A percentile compares a stretch with the other conserved stretches of the same genome.
Conservation (phyloP, 176 grass and related monocot species). For the Rhynchospora tenuis region DNA sequence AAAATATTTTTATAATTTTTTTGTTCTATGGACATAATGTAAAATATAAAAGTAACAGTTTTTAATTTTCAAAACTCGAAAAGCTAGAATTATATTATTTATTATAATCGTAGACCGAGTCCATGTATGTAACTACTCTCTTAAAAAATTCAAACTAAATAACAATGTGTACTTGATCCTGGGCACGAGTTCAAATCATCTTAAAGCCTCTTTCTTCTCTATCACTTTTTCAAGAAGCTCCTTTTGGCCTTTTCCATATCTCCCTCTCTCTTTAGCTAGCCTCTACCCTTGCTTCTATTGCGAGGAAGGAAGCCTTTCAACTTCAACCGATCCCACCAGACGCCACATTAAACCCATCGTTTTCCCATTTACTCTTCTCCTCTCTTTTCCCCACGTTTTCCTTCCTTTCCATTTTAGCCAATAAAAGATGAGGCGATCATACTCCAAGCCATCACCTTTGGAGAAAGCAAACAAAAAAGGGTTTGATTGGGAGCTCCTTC, state of each 20-base stretch:
- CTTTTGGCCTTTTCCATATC: background rate
- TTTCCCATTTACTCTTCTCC: background rate
- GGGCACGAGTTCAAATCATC: constrained; percentile 8
- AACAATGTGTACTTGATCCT: background rate
- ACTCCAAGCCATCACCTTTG: background rate
- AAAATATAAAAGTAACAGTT: no score
- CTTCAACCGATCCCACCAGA: background rate
- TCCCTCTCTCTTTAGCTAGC: background rate
- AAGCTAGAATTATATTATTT: no score
- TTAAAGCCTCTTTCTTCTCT: constrained; percentile 17
- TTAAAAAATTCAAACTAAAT: background rate
- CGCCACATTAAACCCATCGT: background rate
- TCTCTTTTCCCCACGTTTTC: constrained; percentile 14
- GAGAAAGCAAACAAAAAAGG: constrained; percentile 22
- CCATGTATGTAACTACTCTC: background rate
- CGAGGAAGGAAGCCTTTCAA: constrained; percentile 36
- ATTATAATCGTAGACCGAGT: background rate
- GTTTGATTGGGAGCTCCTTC: constrained; percentile 75
- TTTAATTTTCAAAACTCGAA: no score
- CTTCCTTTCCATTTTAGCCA: background rate
- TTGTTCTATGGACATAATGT: no score
- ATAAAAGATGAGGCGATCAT: constrained; percentile 1
- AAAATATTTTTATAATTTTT: no score
- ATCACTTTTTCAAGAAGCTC: constrained; percentile 6
- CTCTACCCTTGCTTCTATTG: constrained; percentile 24